phyloP scores from a whole-genome alignment of 257 asterid genomes.

The Catharanthus roseus region DNA sequence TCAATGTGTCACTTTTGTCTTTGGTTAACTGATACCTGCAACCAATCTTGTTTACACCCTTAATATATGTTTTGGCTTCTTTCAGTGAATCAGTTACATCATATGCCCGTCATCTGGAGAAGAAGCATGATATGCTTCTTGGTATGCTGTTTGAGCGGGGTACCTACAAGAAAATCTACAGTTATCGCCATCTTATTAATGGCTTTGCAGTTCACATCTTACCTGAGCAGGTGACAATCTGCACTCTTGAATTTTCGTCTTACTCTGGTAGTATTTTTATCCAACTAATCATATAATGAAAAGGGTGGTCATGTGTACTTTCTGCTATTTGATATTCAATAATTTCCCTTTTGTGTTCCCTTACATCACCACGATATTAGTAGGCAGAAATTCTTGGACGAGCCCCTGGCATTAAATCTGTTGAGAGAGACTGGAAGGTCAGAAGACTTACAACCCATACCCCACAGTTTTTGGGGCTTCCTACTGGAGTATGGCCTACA shows the following conservation, averaged over 20 bases:
- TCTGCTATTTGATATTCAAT: constrained; percentile 11
- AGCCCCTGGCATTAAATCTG: constrained; percentile 85
- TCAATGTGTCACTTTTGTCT: no score
- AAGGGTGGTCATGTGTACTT: neutral
- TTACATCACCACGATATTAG: constrained; percentile 39
- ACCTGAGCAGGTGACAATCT: constrained; percentile 80
- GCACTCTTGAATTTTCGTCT: constrained; percentile 11
- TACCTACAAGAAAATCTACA: constrained; percentile 76
- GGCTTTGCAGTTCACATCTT: constrained; percentile 87
- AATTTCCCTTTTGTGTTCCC: constrained; percentile 24
- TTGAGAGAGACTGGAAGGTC: constrained; percentile 96
- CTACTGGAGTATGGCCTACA: constrained; percentile 97
- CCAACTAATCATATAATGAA: neutral
- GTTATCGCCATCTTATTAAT: constrained; percentile 87
- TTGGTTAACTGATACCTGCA: neutral
- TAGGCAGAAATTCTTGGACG: constrained; percentile 85
- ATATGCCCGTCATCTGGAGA: constrained; percentile 71
- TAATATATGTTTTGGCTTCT: constrained; percentile 20
- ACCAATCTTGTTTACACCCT: constrained; percentile 8
- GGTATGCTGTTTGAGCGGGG: constrained; percentile 80
- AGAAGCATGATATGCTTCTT: constrained; percentile 93
- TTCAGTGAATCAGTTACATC: constrained; percentile 69
- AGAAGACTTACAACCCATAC: constrained; percentile 94
- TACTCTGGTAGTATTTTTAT: neutral
- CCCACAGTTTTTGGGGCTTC: constrained; percentile 95